Percentiles rank a stretch among this genome's conserved stretches.
These are phyloP conservation scores for Didymella pomorum DNA, from an alignment of 2,329 filamentous ascomycete species.

Conservation along the genomic window DNA sequence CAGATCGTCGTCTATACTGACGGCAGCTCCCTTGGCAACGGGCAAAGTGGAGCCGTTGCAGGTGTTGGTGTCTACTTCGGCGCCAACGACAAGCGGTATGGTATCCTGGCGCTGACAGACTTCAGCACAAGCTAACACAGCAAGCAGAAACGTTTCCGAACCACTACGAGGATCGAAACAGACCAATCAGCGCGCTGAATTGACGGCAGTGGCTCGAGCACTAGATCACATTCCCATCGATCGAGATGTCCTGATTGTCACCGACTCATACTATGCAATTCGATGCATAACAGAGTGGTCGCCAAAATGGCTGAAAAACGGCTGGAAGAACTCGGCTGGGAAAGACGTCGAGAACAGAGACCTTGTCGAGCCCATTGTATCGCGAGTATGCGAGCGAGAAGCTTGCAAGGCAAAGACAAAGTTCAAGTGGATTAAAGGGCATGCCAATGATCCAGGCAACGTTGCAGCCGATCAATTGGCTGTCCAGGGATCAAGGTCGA, in stretches of 20 bases:
- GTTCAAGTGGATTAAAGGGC: conserved; percentile 92
- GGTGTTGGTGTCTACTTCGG: conserved; percentile 73
- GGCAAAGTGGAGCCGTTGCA: conserved; percentile 61
- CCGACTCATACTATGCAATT: conserved; percentile 91
- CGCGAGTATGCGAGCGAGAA: conserved; percentile 74
- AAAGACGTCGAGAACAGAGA: conserved; percentile 87
- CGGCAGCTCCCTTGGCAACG: conserved; percentile 68
- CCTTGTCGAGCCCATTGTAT: conserved; percentile 75
- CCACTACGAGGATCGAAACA: conserved; percentile 76
- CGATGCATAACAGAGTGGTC: conserved; percentile 89
- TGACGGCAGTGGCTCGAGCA: conserved; percentile 85
- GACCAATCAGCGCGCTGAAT: conserved; percentile 96
- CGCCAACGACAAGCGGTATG: conserved; percentile 63
- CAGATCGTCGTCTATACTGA: conserved; percentile 70
- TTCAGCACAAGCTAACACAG: conserved; percentile 6
- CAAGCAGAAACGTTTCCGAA: conserved; percentile 74
- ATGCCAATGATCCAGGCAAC: conserved; percentile 77
- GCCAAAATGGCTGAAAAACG: conserved; percentile 74
- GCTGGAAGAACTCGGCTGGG: conserved; percentile 77
- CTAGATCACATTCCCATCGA: conserved; percentile 75
- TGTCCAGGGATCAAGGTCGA: conserved; percentile 27
- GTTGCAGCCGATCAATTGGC: conserved; percentile 72
- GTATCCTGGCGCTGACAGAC: neutral
- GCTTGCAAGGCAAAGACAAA: conserved; percentile 62
- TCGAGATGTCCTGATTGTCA: conserved; percentile 77